Evolutionary conservation across 805 yeast species (phyloP).

Genomic region (Zygoascus biomembranicola): DNA sequence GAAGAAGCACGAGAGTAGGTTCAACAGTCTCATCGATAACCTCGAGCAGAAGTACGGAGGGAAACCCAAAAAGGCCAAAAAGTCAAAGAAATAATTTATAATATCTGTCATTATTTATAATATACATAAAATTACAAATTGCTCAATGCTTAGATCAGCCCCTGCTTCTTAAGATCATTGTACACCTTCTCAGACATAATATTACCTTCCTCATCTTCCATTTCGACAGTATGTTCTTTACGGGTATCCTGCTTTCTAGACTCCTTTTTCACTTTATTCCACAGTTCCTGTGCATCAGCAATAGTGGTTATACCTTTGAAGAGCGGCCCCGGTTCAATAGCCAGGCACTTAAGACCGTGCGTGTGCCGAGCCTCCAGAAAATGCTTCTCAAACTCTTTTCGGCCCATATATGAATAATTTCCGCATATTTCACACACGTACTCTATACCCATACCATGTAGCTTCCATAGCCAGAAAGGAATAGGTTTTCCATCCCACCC

Average conservation of each 20-base stretch:
- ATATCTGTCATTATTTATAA: neutral
- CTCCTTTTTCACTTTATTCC: slow-evolving; percentile 39
- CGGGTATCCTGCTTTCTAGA: slow-evolving; percentile 33
- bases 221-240: slow-evolving; percentile 56
- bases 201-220: slow-evolving; percentile 90
- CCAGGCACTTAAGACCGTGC: slow-evolving; percentile 67
- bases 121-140: neutral
- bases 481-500: slow-evolving; percentile 90
- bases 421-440: slow-evolving; percentile 86
- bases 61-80: slow-evolving; percentile 6
- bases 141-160: slow-evolving; percentile 42
- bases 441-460: slow-evolving; percentile 71
- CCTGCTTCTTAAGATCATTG: slow-evolving; percentile 80
- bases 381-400: slow-evolving; percentile 63
- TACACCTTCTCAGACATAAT: slow-evolving; percentile 81
- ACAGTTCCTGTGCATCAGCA: slow-evolving; percentile 53
- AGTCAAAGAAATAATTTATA: neutral
- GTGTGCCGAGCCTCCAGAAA: slow-evolving; percentile 64
- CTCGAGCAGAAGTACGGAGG: slow-evolving; percentile 29
- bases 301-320: slow-evolving; percentile 62
- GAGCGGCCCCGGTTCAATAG: slow-evolving; percentile 46
- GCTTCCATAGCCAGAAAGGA: slow-evolving; percentile 86
- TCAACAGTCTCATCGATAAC: slow-evolving; percentile 21
- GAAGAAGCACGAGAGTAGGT: slow-evolving; percentile 22
- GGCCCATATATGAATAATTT: slow-evolving; percentile 60